These are phyloP conservation scores for Pseudogymnoascus sp. DNA, from an alignment of 2,329 filamentous ascomycete species.

Conservation along the genomic window DNA sequence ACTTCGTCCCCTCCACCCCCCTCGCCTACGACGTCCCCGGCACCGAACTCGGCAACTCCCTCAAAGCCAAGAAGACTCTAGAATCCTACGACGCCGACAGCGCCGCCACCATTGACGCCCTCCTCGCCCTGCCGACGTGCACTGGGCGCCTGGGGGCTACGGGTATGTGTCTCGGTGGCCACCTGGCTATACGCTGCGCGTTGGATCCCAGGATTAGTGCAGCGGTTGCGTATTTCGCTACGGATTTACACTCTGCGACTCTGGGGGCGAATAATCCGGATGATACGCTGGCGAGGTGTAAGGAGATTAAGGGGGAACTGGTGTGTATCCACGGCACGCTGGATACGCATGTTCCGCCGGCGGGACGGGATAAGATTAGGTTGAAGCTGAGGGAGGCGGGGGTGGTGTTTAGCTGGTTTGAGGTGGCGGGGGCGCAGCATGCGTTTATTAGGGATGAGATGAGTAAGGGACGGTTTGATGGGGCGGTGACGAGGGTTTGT, in stretches of 20 bases:
- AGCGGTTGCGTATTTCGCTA: constrained; percentile 83
- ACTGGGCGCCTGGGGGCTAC: constrained; percentile 71
- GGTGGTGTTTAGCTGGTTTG: constrained; percentile 71
- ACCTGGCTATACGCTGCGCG: constrained; percentile 64
- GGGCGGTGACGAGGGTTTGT: constrained; percentile 75
- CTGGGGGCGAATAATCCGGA: constrained; percentile 61
- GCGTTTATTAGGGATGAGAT: constrained; percentile 91
- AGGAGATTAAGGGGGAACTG: constrained; percentile 67
- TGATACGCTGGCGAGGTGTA: constrained; percentile 50
- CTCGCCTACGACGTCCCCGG: constrained; percentile 80
- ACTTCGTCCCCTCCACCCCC: constrained; percentile 78
- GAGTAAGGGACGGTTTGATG: constrained; percentile 89
- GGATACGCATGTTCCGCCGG: constrained; percentile 81
- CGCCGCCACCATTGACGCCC: constrained; percentile 55
- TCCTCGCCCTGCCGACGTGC: constrained; percentile 66
- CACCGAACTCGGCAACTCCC: constrained; percentile 79
- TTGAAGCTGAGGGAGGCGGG: constrained; percentile 70
- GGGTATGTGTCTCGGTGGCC: constrained; percentile 90
- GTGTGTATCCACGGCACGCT: constrained; percentile 87
- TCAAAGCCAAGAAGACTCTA: constrained; percentile 78
- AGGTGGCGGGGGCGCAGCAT: constrained; percentile 89
- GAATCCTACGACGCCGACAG: constrained; percentile 80
- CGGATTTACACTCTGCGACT: constrained; percentile 74
- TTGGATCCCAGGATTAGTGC: constrained; percentile 70
- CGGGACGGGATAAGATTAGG: constrained; percentile 74